Percentiles rank a stretch among this genome's conserved stretches.
Conservation (phyloP, 2,329 filamentous ascomycete species). For the Paracorniculantispora psalliotae region DNA sequence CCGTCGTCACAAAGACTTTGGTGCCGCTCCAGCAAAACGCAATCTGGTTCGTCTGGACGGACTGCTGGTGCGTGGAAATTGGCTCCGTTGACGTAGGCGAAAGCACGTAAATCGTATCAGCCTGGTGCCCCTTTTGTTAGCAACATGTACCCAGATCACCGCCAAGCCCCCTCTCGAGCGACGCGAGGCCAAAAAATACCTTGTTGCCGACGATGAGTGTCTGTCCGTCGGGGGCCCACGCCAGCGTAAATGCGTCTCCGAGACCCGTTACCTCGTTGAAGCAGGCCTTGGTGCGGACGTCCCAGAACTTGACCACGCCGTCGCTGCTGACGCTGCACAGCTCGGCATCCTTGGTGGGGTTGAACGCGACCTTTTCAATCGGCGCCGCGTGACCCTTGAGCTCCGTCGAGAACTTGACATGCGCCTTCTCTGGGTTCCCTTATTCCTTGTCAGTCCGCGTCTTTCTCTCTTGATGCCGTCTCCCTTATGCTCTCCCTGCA, state of each 20-base stretch:
- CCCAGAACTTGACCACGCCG: slow-evolving; percentile 74
- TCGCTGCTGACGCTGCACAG: slow-evolving; percentile 70
- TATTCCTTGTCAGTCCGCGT: neutral
- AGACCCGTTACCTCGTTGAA: slow-evolving; percentile 64
- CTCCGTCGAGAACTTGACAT: slow-evolving; percentile 70
- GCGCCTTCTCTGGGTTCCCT: slow-evolving; percentile 73
- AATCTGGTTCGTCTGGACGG: slow-evolving; percentile 65
- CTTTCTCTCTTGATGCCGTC: neutral
- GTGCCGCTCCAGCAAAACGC: slow-evolving; percentile 69
- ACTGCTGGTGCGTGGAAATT: slow-evolving; percentile 55
- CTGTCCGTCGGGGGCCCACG: slow-evolving; percentile 68
- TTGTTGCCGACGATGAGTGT: slow-evolving; percentile 69
- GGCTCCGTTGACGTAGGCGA: slow-evolving; percentile 54
- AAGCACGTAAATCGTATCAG: slow-evolving; percentile 58
- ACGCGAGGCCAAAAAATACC: slow-evolving; percentile 34
- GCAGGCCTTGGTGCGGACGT: slow-evolving; percentile 67
- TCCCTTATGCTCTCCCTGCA: neutral
- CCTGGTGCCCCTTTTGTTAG: slow-evolving; percentile 33
- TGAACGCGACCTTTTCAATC: slow-evolving; percentile 74
- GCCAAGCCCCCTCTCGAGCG: neutral
- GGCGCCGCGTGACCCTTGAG: slow-evolving; percentile 61
- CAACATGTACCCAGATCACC: neutral
- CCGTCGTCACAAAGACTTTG: slow-evolving; percentile 65
- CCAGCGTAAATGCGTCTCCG: slow-evolving; percentile 64
- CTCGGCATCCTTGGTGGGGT: slow-evolving; percentile 71